Conservation (phyloP, 192 early-diverging fungal species). For the Mortierella hygrophila region DNA sequence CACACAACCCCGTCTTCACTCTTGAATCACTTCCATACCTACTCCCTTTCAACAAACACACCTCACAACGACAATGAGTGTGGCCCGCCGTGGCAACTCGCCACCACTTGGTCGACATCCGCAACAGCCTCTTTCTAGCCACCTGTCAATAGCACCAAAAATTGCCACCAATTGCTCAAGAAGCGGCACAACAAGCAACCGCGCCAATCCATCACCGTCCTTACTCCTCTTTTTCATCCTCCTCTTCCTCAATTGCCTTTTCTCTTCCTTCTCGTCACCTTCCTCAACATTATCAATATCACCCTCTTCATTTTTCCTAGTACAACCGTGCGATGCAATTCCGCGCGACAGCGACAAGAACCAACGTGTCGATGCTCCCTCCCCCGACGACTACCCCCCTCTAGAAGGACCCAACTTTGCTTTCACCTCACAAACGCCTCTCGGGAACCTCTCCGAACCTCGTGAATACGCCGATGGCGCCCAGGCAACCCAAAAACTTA, state of each 20-base stretch:
- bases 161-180: neutral
- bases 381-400: slow-evolving; percentile 20
- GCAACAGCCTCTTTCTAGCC: no score
- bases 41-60: no score
- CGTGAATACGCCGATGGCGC: slow-evolving; percentile 42
- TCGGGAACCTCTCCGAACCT: slow-evolving; percentile 26
- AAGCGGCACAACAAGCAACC: neutral
- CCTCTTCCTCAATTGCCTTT: slow-evolving; percentile 33
- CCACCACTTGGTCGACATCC: no score
- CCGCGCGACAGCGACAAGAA: slow-evolving; percentile 12
- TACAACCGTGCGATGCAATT: slow-evolving; percentile 27
- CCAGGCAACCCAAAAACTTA: slow-evolving; percentile 34
- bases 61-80: no score
- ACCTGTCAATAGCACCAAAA: no score
- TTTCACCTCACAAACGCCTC: slow-evolving; percentile 31
- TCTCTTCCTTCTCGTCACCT: neutral
- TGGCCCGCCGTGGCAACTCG: no score
- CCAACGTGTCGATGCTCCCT: slow-evolving; percentile 44
- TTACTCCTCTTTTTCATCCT: slow-evolving; percentile 37
- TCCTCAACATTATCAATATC: neutral
- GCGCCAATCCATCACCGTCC: neutral
- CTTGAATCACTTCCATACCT: neutral
- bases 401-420: slow-evolving; percentile 25
- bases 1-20: neutral
- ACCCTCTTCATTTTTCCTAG: neutral